Conservation (phyloP, 225 moss, liverwort and hornwort species). For the Neckera pumila region DNA sequence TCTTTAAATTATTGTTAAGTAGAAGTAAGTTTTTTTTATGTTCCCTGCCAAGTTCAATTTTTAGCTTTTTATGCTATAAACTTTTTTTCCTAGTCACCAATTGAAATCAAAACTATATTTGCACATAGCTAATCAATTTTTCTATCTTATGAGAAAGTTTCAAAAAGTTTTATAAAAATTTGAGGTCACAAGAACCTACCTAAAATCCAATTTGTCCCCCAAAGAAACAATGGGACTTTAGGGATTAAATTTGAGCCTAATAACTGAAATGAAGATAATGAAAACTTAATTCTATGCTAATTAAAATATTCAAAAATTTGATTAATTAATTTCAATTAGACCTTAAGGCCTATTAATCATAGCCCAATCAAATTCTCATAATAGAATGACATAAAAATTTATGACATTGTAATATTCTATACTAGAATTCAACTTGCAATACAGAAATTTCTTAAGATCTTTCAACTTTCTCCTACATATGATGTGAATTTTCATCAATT, state of each 20-base stretch:
- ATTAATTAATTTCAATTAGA: background rate
- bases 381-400: background rate
- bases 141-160: too few relatives aligned
- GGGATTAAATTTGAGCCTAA: background rate
- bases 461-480: background rate
- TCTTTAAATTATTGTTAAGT: too few relatives aligned
- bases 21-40: too few relatives aligned
- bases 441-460: fast-evolving
- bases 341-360: fast-evolving
- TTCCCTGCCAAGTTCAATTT: too few relatives aligned
- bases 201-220: too few relatives aligned
- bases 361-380: background rate
- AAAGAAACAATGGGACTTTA: too few relatives aligned
- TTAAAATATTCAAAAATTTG: background rate
- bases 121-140: too few relatives aligned
- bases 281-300: background rate
- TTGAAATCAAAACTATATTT: too few relatives aligned
- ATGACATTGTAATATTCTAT: fast-evolving
- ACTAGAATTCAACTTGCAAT: background rate
- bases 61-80: too few relatives aligned
- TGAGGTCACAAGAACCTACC: too few relatives aligned
- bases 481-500: background rate
- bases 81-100: too few relatives aligned
- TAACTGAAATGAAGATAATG: background rate
- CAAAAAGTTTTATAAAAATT: too few relatives aligned